phyloP scores from a whole-genome alignment of 352 stramenopile genomes.

The Phytophthora pisi region DNA sequence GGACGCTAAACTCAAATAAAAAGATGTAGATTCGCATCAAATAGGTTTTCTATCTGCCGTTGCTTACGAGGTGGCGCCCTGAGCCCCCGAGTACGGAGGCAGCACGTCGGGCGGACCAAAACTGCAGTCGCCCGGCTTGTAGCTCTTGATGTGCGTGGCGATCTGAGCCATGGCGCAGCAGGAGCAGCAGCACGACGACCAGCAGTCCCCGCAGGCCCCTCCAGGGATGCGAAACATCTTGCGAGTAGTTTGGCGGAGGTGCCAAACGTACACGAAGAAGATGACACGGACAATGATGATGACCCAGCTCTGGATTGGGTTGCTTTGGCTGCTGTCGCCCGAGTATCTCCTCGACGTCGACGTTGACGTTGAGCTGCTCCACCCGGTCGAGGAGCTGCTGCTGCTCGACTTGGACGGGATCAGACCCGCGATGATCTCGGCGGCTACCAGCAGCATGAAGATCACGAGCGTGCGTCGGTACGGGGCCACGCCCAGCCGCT shows the following conservation, averaged over 20 bases:
- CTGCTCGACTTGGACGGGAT: slow-evolving; percentile 7
- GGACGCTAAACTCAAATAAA: no score
- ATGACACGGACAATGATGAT: slow-evolving; percentile 31
- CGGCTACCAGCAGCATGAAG: slow-evolving; percentile 37
- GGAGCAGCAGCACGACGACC: slow-evolving; percentile 35
- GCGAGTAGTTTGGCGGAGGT: slow-evolving; percentile 50
- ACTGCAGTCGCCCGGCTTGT: slow-evolving; percentile 49
- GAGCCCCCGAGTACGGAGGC: slow-evolving; percentile 33
- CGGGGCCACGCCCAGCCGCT: slow-evolving; percentile 39
- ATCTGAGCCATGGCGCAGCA: slow-evolving; percentile 54
- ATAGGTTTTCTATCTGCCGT: background rate
- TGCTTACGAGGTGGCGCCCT: background rate
- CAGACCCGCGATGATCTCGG: slow-evolving; percentile 35
- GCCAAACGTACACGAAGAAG: slow-evolving; percentile 39
- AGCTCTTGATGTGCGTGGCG: slow-evolving; percentile 56
- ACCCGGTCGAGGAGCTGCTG: background rate
- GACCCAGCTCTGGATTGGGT: slow-evolving; percentile 30
- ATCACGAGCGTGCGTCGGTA: slow-evolving; percentile 37
- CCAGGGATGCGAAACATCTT: slow-evolving; percentile 35
- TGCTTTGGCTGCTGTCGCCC: slow-evolving; percentile 14
- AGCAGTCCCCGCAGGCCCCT: slow-evolving; percentile 32
- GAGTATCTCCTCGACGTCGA: slow-evolving; percentile 1
- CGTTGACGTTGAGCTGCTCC: slow-evolving; percentile 6
- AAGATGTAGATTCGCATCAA: background rate
- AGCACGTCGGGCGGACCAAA: slow-evolving; percentile 46